phyloP scores from a whole-genome alignment of 2,329 filamentous ascomycete species.

The Ophiostoma pallidulum region DNA sequence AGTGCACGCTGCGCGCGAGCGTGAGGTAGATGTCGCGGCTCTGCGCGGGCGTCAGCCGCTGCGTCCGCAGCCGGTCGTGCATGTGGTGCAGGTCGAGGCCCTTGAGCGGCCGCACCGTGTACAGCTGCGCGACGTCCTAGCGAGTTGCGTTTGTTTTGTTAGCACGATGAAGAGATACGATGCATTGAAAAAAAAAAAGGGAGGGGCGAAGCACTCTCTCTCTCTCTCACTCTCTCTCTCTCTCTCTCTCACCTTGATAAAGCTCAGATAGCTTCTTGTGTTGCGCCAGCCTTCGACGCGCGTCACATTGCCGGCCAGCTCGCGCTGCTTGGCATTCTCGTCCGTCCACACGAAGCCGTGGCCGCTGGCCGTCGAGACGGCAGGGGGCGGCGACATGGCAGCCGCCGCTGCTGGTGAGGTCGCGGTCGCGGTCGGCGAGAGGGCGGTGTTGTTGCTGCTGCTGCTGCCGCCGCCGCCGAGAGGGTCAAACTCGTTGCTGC shows the following conservation, averaged over 20 bases:
- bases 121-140: constrained; percentile 56
- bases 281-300: constrained; percentile 96
- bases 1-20: constrained; percentile 63
- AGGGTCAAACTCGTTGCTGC: constrained; percentile 49
- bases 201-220: too few species aligned
- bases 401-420: constrained; percentile 28
- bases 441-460: background rate
- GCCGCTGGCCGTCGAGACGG: constrained; percentile 45
- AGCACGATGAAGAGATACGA: constrained; percentile 1
- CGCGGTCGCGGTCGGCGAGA: constrained; percentile 17
- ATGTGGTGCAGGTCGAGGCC: constrained; percentile 84
- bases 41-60: constrained; percentile 66
- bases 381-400: background rate
- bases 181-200: too few species aligned
- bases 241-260: constrained; percentile 84
- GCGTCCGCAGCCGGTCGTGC: constrained; percentile 77
- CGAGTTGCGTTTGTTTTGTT: too few species aligned
- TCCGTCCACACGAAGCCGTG: constrained; percentile 96
- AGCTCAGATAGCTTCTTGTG: constrained; percentile 90
- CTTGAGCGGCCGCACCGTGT: constrained; percentile 59
- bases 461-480: too few species aligned
- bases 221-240: too few species aligned
- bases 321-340: constrained; percentile 67
- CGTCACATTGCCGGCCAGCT: constrained; percentile 84
- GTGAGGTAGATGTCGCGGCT: constrained; percentile 79